phyloP scores from a whole-genome alignment of 1,284 basidiomycete genomes.

The Microbotryum violaceum region DNA sequence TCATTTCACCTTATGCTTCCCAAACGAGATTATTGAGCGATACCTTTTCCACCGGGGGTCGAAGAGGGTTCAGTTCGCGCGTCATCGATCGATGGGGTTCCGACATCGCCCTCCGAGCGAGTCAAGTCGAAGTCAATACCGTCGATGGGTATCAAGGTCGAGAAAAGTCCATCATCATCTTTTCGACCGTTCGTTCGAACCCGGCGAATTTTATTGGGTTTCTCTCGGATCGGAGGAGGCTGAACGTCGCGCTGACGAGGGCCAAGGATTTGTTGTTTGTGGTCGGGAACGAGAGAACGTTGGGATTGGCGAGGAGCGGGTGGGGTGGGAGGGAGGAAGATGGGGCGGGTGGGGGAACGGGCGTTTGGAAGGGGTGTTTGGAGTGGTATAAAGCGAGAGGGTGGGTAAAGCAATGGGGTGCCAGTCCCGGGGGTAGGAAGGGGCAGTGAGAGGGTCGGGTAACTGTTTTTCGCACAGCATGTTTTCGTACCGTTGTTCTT shows the following conservation, averaged over 20 bases:
- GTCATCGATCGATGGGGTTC: constrained; percentile 32
- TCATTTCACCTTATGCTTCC: constrained; percentile 78
- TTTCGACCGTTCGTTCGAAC: constrained; percentile 82
- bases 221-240: constrained; percentile 72
- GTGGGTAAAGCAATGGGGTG: too few species aligned
- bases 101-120: constrained; percentile 57
- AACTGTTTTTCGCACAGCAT: too few species aligned
- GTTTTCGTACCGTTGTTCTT: too few species aligned
- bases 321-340: not conserved
- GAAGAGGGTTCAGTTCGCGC: not conserved
- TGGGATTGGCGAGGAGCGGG: constrained; percentile 35
- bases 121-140: constrained; percentile 70
- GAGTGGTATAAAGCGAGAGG: constrained; percentile 6
- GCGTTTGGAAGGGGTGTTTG: constrained; percentile 19
- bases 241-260: constrained; percentile 72
- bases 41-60: constrained; percentile 42
- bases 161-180: constrained; percentile 84
- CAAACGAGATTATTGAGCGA: constrained; percentile 59
- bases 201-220: constrained; percentile 68
- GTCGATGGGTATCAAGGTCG: constrained; percentile 91
- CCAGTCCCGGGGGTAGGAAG: too few species aligned
- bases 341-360: constrained; percentile 7
- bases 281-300: constrained; percentile 56
- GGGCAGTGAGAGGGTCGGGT: too few species aligned
- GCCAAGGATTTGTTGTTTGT: constrained; percentile 57